phyloP scores from a whole-genome alignment of 1,284 basidiomycete species.

The Chalciporus sp. region DNA sequence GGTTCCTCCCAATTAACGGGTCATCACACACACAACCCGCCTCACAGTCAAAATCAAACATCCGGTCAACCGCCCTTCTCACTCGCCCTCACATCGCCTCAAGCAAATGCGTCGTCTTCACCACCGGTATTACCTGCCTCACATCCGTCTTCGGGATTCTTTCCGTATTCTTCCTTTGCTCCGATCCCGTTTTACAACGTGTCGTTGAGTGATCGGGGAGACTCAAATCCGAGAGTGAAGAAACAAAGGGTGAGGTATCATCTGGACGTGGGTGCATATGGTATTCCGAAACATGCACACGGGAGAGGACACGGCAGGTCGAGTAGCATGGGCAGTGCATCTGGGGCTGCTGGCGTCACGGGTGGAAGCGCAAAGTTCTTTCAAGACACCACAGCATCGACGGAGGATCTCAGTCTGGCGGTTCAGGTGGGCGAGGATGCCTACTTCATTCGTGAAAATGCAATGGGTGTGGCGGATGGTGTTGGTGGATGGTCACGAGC shows the following conservation, averaged over 20 bases:
- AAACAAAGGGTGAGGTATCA: constrained; percentile 54
- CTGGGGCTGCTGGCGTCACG: neutral
- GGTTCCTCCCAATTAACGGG: constrained; percentile 32
- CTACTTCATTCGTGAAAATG: constrained; percentile 82
- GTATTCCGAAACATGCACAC: constrained; percentile 51
- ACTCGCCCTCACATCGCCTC: constrained; percentile 49
- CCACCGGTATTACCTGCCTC: constrained; percentile 40
- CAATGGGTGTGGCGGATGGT: constrained; percentile 87
- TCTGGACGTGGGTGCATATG: constrained; percentile 74
- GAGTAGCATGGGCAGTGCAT: neutral
- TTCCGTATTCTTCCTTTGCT: constrained; percentile 38
- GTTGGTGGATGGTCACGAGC: constrained; percentile 84
- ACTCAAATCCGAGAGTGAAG: constrained; percentile 37
- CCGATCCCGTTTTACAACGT: constrained; percentile 30
- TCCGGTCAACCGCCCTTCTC: constrained; percentile 37
- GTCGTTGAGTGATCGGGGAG: constrained; percentile 29
- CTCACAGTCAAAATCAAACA: constrained; percentile 35
- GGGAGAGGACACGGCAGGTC: neutral
- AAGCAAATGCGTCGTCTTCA: constrained; percentile 35
- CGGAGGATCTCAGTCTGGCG: constrained; percentile 46
- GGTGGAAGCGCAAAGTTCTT: constrained; percentile 22
- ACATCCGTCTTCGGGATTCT: constrained; percentile 41
- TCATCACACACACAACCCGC: constrained; percentile 32
- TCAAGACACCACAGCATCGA: constrained; percentile 22
- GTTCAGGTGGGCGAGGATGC: constrained; percentile 86